Evolutionary conservation across 352 stramenopile species (phyloP).

Genomic region (Nothophytophthora sp.): DNA sequence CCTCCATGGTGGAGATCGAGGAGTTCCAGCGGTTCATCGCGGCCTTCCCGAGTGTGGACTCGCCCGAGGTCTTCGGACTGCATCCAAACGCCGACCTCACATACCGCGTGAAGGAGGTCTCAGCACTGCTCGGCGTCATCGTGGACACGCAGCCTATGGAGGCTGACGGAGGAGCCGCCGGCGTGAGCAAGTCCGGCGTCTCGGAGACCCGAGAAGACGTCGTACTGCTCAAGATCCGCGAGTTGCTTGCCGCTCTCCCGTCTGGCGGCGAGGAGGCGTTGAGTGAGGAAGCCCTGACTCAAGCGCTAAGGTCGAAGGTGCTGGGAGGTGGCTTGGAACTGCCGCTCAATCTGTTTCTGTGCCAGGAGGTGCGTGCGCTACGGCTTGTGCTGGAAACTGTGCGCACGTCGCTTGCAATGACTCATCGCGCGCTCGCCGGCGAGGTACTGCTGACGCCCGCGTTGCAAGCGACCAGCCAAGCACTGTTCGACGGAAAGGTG

Average conservation of each 20-base stretch:
- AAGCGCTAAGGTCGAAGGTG: conserved; percentile 48
- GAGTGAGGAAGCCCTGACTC: conserved; percentile 31
- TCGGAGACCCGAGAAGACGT: conserved; percentile 63
- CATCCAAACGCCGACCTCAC: conserved; percentile 82
- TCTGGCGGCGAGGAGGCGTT: conserved; percentile 44
- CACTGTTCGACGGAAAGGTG: conserved; percentile 74
- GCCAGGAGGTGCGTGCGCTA: conserved; percentile 73
- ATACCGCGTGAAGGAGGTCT: conserved; percentile 80
- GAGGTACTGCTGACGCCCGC: conserved; percentile 58
- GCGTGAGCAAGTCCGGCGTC: conserved; percentile 2
- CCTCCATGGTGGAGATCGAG: conserved; percentile 47
- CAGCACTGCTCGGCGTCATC: conserved; percentile 56
- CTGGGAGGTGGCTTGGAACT: conserved; percentile 60
- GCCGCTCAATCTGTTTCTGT: conserved; percentile 77
- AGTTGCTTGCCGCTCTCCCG: conserved; percentile 51
- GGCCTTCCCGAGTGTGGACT: conserved; percentile 69
- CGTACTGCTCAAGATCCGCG: conserved; percentile 57
- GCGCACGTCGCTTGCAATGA: conserved; percentile 45
- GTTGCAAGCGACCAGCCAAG: conserved; percentile 60
- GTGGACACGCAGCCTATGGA: conserved; percentile 71
- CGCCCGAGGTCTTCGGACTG: conserved; percentile 81
- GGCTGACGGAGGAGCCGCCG: conserved; percentile 16
- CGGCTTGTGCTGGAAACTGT: conserved; percentile 60
- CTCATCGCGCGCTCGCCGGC: conserved; percentile 57
- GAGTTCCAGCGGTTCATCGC: conserved; percentile 69